Base-by-base conservation (phyloP, 306 rosid species). In the Luffa acutangula region DNA sequence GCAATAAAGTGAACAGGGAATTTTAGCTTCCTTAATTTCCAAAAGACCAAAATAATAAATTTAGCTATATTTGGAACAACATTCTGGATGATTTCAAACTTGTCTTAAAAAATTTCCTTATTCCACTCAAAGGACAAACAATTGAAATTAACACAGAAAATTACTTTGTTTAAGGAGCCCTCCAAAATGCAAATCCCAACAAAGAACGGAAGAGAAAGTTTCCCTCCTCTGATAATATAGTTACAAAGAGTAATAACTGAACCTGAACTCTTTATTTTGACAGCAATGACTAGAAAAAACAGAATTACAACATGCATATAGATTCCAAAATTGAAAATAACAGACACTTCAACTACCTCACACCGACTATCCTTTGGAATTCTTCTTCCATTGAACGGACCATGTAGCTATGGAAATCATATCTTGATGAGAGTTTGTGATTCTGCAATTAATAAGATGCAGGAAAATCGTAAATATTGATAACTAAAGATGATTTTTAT, bases 351-450 rank as follows among this genome's bases (percentile, higher is more conserved):
- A 53, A 51, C 15, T 80, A 78, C 99, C 99, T 95, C 87, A 95
- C 99, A 81, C 99, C 99, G 85, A 95, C 97, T 73, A 95, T 95
- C 87, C 78, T 91, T 85, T 90, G 97, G 87, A 95, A 95, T 84
- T 95, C 97, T 85, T 95, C 99, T 88, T 95, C 99, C 99, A 93
- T 95, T 5, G 99, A 95, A 43, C 94, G 93, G 83, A 95, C 85
- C 99, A 95, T 95, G 76, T 95, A 95, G 93, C 96, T 93, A 85
- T 95, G 99, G 75, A 95, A 95, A 85, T 95, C 99, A 82, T 93
- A 95, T 69, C 86, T 91, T 39, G 57, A 75, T 43, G 88, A 53
- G 78, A 93, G 93, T 85, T 93, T 81, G 91, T 95, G 99, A 85
- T 95, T 95, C 99, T 95, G 94, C 70, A 83, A 85, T 76, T 80